Conservation (phyloP, 768 basidiomycete species). For the Kwoniella mangroviensis region DNA sequence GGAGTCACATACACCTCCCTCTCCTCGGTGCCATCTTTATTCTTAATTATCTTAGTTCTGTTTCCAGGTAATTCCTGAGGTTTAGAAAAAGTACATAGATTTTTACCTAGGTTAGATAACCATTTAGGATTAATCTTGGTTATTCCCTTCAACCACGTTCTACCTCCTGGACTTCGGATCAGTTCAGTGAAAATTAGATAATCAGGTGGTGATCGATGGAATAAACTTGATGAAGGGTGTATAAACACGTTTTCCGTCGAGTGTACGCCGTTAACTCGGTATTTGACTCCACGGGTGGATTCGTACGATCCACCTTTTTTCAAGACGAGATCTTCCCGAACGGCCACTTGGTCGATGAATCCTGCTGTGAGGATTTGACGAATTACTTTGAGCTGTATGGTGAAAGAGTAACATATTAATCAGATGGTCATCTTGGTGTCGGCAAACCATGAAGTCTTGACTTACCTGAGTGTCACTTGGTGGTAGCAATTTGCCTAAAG, state of each 20-base stretch:
- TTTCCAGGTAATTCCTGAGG: conserved; percentile 65
- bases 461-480: conserved; percentile 77
- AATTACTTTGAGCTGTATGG: conserved; percentile 77
- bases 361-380: conserved; percentile 84
- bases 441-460: not conserved
- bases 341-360: conserved; percentile 93
- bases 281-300: conserved; percentile 78
- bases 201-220: conserved; percentile 74
- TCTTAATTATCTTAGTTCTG: conserved; percentile 43
- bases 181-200: conserved; percentile 84
- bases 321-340: conserved; percentile 80
- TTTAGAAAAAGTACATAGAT: conserved; percentile 87
- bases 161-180: conserved; percentile 72
- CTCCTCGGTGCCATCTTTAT: conserved; percentile 52
- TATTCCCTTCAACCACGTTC: conserved; percentile 70
- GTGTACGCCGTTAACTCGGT: conserved; percentile 74
- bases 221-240: conserved; percentile 84
- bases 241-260: conserved; percentile 77
- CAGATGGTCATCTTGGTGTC: too few species aligned
- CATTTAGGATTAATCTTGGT: conserved; percentile 86
- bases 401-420: not conserved
- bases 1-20: conserved; percentile 76
- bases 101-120: conserved; percentile 78
- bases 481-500: conserved; percentile 73
- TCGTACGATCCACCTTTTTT: conserved; percentile 68